A percentile compares a stretch with the other conserved stretches of the same genome.
phyloP scores from a whole-genome alignment of 2,329 filamentous ascomycete species.

The Colletotrichum scovillei region DNA sequence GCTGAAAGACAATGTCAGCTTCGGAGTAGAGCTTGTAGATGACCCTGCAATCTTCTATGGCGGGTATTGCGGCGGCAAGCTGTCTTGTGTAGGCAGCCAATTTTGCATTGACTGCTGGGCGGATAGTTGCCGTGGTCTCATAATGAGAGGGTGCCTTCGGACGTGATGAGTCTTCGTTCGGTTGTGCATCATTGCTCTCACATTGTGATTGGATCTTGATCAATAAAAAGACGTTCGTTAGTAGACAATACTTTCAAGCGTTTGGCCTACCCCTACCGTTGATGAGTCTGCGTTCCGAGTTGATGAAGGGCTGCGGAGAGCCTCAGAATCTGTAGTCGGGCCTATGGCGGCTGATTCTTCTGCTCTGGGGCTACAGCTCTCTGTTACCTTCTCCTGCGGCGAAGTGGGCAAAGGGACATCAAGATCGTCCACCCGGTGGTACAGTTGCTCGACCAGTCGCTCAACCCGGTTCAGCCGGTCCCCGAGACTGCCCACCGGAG shows the following conservation, averaged over 20 bases:
- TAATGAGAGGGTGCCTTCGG: not conserved
- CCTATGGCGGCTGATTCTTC: not conserved
- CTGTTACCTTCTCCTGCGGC: not conserved
- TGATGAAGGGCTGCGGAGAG: not conserved
- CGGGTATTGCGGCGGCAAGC: slow-evolving; percentile 39
- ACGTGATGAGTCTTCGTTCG: not conserved
- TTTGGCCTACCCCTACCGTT: too few relatives aligned
- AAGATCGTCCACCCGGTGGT: not conserved
- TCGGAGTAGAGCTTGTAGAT: slow-evolving; percentile 32
- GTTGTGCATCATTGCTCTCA: not conserved
- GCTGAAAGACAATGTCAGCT: slow-evolving; percentile 39
- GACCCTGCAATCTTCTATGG: slow-evolving; percentile 29
- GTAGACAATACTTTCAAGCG: too few relatives aligned
- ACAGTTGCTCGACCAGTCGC: slow-evolving; percentile 46
- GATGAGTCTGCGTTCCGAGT: not conserved
- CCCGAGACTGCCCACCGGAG: slow-evolving; percentile 19
- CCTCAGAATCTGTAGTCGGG: not conserved
- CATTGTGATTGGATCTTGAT: too few relatives aligned
- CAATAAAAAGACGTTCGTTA: too few relatives aligned
- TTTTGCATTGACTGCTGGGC: slow-evolving; percentile 20
- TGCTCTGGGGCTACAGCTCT: not conserved
- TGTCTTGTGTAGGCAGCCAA: slow-evolving; percentile 15
- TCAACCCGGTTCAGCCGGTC: slow-evolving; percentile 50
- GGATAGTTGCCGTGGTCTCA: slow-evolving; percentile 7
- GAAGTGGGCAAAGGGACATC: not conserved